Base-by-base conservation (phyloP, 441 rosid species). In the Aquilaria agallochum region DNA sequence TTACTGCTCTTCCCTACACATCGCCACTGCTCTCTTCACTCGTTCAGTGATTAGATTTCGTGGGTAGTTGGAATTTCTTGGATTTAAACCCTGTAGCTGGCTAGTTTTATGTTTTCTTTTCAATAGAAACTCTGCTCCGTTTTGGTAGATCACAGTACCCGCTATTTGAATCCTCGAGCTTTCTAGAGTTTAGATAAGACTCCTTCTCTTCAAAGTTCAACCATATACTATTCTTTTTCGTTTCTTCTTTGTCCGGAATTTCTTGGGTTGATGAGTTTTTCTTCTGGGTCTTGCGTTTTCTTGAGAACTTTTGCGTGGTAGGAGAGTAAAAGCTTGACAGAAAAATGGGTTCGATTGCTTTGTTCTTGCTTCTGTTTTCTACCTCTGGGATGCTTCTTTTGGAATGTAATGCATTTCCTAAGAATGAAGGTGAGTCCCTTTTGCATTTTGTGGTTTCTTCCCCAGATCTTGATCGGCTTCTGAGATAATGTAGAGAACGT, bases 391-490 rank as follows among this genome's bases (percentile, higher is more conserved):
- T 80, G 73, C 72, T 78, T 74, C 68, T 75, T 55, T 71, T 81
- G 54, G 50, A 69, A 53, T 81, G 86, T 59, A 72, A 76, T 64
- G 76, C 86, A 9, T 91, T 86, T 78, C 57, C 84, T 2, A 33
- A 66, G 59, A 83, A 77, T 74, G 99, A 95, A 86, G 92, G 97
- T 91, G 73, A 45, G 70, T 34, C 47, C 46, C 40, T 32, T 34
- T 12, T 27, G 40, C 53, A 13, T 52, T 44, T 11, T 12, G 27
- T 13, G 30, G 42, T 68, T 68, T 45, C 33, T 63, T 60, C 59
- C 65, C 64, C 78, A 78, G 92, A 90, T 94, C 95, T 86, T 76
- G 78, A 44, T 67, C 66, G 62, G 72, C 67, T 66, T 20, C 58
- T 57, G 66, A 68, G 72, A 65, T 69, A 62, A 66, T 68, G 64